phyloP scores from a whole-genome alignment of 768 basidiomycete genomes.

The Dacryopinax spathularia region DNA sequence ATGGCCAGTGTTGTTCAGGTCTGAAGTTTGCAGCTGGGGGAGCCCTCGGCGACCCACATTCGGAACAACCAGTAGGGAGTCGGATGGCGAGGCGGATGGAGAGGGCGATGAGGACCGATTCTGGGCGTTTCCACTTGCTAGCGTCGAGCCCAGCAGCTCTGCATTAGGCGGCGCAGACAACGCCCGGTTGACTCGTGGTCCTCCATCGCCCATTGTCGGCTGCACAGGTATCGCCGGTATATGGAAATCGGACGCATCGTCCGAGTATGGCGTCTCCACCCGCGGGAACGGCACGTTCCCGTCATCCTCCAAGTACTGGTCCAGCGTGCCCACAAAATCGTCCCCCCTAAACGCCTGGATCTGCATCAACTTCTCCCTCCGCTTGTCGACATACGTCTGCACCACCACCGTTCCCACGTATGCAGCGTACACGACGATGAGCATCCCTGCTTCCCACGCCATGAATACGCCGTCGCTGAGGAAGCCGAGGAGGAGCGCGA shows the following conservation, averaged over 20 bases:
- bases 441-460: slow-evolving; percentile 53
- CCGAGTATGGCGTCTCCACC: background rate
- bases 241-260: background rate
- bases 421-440: slow-evolving; percentile 57
- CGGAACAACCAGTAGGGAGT: background rate
- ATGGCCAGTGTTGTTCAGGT: slow-evolving; percentile 9
- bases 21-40: background rate
- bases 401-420: slow-evolving; percentile 69
- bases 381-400: slow-evolving; percentile 61
- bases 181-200: background rate
- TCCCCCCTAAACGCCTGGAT: background rate
- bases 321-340: slow-evolving; percentile 38
- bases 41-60: background rate
- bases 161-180: background rate
- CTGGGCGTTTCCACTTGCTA: background rate
- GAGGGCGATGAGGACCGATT: background rate
- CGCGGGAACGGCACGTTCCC: slow-evolving; percentile 28
- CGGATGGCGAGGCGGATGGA: background rate
- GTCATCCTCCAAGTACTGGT: slow-evolving; percentile 50
- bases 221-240: background rate
- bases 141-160: background rate
- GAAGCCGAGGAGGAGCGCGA: slow-evolving; percentile 58
- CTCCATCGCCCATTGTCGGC: background rate
- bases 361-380: slow-evolving; percentile 27
- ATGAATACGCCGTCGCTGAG: slow-evolving; percentile 62